A percentile compares a stretch with the other conserved stretches of the same genome.
Evolutionary conservation across 495 filamentous ascomycete species (phyloP).

Genomic region (Pseudotulostoma volvatum): DNA sequence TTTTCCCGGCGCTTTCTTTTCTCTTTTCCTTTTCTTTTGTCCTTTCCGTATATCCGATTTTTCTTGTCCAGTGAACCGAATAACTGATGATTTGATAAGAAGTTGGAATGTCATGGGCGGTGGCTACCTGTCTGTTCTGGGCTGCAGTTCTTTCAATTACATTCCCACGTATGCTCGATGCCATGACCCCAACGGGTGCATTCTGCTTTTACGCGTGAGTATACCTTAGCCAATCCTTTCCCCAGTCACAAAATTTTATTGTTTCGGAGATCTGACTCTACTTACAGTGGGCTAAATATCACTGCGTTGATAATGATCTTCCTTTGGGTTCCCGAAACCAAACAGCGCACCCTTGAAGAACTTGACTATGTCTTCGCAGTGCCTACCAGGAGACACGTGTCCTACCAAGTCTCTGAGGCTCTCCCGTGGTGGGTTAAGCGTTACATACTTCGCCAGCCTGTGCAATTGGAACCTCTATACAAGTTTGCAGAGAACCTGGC

Average conservation of each 20-base stretch:
- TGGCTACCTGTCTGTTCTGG: conserved; percentile 57
- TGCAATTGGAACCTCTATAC: conserved; percentile 46
- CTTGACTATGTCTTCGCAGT: conserved; percentile 74
- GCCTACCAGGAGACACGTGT: conserved; percentile 42
- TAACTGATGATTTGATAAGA: too few species aligned
- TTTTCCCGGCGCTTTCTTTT: too few species aligned
- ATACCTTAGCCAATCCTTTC: conserved; percentile 2
- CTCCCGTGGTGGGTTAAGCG: conserved; percentile 57
- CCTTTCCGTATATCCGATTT: too few species aligned
- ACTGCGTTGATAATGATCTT: conserved; percentile 55
- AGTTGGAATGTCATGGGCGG: conserved; percentile 61
- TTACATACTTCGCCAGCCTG: conserved; percentile 42
- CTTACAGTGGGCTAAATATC: conserved; percentile 51
- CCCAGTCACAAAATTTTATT: conserved; percentile 12
- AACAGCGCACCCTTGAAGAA: conserved; percentile 67
- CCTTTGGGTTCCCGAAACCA: conserved; percentile 63
- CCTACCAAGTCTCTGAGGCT: conserved; percentile 45
- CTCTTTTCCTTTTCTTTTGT: too few species aligned
- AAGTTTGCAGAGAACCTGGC: too few species aligned
- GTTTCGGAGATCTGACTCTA: conserved; percentile 16
- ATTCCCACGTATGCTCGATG: conserved; percentile 46
- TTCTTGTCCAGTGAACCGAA: too few species aligned
- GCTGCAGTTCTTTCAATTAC: conserved; percentile 56
- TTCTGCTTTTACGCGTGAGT: conserved; percentile 36
- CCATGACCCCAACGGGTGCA: conserved; percentile 36